Base-by-base conservation (phyloP, 2,329 filamentous ascomycete species). In the Byssothecium circinans region DNA sequence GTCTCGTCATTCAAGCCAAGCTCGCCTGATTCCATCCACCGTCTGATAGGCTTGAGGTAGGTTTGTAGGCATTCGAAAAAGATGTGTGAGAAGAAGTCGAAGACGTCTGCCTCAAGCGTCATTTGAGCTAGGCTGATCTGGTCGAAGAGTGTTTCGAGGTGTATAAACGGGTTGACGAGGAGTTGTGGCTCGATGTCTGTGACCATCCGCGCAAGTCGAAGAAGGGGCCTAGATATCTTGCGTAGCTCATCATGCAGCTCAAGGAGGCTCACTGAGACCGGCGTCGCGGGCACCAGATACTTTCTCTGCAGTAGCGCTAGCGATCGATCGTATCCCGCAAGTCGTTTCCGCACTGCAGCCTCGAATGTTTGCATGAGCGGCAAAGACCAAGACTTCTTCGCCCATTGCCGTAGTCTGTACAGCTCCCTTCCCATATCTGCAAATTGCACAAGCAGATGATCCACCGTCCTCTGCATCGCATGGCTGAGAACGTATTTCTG, bases 21-120 rank as follows among this genome's bases (percentile, higher is more conserved):
- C 44, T 84, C 81, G 0, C 92, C 92, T 30, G 83, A 80, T 59
- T 89, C 84, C 84, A 96, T 92, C 92, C 92, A 97, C 14, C 79
- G 74, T 29, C 85, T 81, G 36, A 96, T 86, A 0, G 91, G 89
- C 32, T 84, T 84, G 30, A 95, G 78, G 67, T 96, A 97, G 1
- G 89, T 84, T 47, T 85, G 82, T 49, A 96, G 87, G 63, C 89
- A 95, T 37, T 87, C 81, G 45, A 94, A 85, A 64, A 96, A 94
- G 3, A 94, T 77, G 0, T 75, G 74, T 1, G 83, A 83, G 4
- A 94, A 75, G 32, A 81, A 84, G 32, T 75, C 69, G 62, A 89
- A 94, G 1, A 81, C 75, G 0, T 68, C 66, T 2, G 78, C 74
- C 45, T 89, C 82, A 1, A 86, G 87, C 14, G 82, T 80, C 36